Evolutionary conservation across 345 rosid genomes (phyloP).

Genomic region (Rhodamnia argentea): DNA sequence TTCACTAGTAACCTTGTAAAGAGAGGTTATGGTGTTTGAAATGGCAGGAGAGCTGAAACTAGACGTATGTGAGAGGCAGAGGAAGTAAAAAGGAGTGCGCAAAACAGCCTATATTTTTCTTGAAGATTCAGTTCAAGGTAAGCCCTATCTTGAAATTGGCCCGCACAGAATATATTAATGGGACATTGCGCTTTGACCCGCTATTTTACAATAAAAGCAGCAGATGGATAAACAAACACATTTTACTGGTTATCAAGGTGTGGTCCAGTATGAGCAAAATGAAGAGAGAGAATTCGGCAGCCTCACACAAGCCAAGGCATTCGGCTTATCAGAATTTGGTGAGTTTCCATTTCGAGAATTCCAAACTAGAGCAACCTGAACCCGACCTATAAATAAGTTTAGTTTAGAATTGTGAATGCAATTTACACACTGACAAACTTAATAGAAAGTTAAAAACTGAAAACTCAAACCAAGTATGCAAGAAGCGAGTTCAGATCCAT

Average conservation of each 20-base stretch:
- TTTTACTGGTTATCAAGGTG: neutral
- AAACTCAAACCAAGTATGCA: neutral
- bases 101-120: neutral
- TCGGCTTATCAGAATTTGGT: constrained; percentile 43
- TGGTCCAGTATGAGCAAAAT: neutral
- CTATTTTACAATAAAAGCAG: constrained; percentile 88
- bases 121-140: neutral
- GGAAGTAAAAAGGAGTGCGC: neutral
- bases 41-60: neutral
- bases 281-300: neutral
- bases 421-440: neutral
- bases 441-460: neutral
- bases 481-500: neutral
- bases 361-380: constrained; percentile 86
- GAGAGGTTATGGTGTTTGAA: neutral
- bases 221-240: constrained; percentile 2
- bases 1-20: neutral
- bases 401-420: neutral
- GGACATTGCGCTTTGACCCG: constrained; percentile 49
- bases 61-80: neutral
- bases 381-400: constrained; percentile 44
- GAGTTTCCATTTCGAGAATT: constrained; percentile 86
- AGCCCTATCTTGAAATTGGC: constrained; percentile 42
- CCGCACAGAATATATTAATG: constrained; percentile 81
- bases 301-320: constrained; percentile 71